A percentile compares a stretch with the other conserved stretches of the same genome.
Conservation (phyloP, 768 basidiomycete genomes). For the Pleurotus pulmonarius region DNA sequence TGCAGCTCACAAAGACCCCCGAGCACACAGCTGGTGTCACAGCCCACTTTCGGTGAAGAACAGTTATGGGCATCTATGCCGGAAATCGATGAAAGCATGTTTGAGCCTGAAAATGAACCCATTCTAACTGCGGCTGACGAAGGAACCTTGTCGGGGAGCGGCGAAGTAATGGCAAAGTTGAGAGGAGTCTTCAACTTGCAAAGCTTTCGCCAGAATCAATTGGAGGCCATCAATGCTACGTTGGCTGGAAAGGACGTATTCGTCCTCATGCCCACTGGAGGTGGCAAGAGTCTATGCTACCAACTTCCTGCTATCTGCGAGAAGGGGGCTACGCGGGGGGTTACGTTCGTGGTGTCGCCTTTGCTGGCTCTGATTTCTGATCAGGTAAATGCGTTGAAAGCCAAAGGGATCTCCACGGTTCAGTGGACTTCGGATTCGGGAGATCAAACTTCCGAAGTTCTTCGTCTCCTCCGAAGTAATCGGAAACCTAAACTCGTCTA, state of each 20-base stretch:
- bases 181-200: conserved; percentile 58
- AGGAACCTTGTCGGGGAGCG: background rate
- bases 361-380: conserved; percentile 87
- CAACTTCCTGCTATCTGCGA: conserved; percentile 87
- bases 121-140: background rate
- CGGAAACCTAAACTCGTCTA: conserved; percentile 72
- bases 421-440: conserved; percentile 58
- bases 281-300: conserved; percentile 86
- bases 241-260: conserved; percentile 84
- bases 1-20: background rate
- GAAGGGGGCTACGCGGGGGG: conserved; percentile 66
- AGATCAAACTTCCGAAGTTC: conserved; percentile 21
- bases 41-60: conserved; percentile 4
- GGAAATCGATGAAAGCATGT: background rate
- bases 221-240: conserved; percentile 79
- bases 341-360: conserved; percentile 89
- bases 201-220: conserved; percentile 77
- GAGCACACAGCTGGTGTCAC: background rate
- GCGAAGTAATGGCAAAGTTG: conserved; percentile 54
- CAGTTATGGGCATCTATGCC: background rate
- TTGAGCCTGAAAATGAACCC: background rate
- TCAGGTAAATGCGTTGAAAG: conserved; percentile 68
- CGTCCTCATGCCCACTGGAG: conserved; percentile 95
- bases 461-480: conserved; percentile 38
- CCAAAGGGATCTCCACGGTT: conserved; percentile 66